Base-by-base conservation (phyloP, 2,329 filamentous ascomycete genomes). In the Bipolaris victoriae region DNA sequence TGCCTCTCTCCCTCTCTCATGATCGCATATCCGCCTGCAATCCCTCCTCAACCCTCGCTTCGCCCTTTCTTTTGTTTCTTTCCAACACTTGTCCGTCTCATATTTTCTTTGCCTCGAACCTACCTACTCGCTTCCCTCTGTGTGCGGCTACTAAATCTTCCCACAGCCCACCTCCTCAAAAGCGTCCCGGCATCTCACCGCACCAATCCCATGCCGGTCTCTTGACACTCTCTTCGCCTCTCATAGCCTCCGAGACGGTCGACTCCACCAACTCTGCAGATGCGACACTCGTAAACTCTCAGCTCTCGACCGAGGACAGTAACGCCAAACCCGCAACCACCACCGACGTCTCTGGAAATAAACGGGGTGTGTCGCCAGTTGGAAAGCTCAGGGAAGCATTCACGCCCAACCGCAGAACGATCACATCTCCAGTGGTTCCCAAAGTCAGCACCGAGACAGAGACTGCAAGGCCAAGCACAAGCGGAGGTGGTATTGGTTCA, bases 381-480 rank as follows among this genome's bases (percentile, higher is more conserved):
- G 85, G 87, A 69, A 90, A 88, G 69, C 80, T 94, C 60, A 89
- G 85, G 73, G 87, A 88, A 70, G 89, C 88, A 11, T 91, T 95
- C 68, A 84, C 79, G 57, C 76, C 73, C 15, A 67, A 64, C 7
- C 65, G 67, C 48, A 66, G 69, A 45, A 61, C 68, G 13, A 70
- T 10, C 29, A 31, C 72, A 10, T 29, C 49, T 22, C 54, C 49
- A 6, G 35, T 44, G 7, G 69, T 71, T 22, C 69, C 74, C 20
- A 75, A 69, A 53, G 48, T 64, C 7, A 64, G 57, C 36, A 66
- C 61, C 33, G 68, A 71, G 40, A 55, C 64, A 16, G 77, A 80
- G 33, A 76, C 77, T 37, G 62, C 70, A 10, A 81, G 78, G 54
- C 78, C 80, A 5, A 75, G 72, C 26, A 78, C 78, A 54, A 80